Conservation (phyloP, 2,329 filamentous ascomycete genomes). For the Pleoardoris graminearum region DNA sequence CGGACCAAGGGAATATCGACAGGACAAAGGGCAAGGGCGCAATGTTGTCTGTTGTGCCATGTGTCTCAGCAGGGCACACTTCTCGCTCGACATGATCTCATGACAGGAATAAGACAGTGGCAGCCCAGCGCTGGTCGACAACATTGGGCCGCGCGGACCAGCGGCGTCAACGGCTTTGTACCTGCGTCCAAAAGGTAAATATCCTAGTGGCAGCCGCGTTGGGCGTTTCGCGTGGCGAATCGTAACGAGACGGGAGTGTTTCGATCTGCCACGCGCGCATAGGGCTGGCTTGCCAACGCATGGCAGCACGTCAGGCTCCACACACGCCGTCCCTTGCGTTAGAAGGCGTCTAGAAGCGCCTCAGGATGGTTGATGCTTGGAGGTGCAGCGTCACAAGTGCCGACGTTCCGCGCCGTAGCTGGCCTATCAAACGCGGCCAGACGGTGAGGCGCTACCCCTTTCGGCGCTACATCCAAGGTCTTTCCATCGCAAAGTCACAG, state of each 20-base stretch:
- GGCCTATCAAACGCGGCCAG: slow-evolving; percentile 27
- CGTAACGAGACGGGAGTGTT: slow-evolving; percentile 27
- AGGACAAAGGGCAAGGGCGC: slow-evolving; percentile 13
- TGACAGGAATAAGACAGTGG: slow-evolving; percentile 25
- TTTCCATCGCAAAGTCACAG: slow-evolving; percentile 20
- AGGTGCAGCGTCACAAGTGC: slow-evolving; percentile 13
- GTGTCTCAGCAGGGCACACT: slow-evolving; percentile 15
- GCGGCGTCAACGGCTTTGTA: slow-evolving; percentile 22
- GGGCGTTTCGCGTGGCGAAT: slow-evolving; percentile 22
- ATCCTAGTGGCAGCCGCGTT: slow-evolving; percentile 1
- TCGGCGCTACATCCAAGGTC: slow-evolving; percentile 16
- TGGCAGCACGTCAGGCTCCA: slow-evolving; percentile 25
- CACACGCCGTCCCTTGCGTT: slow-evolving; percentile 21
- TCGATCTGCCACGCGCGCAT: slow-evolving; percentile 20
- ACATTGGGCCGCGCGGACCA: slow-evolving; percentile 14
- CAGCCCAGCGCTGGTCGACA: slow-evolving; percentile 19
- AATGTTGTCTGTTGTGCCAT: slow-evolving; percentile 9
- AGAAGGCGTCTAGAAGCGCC: slow-evolving; percentile 30
- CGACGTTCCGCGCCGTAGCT: slow-evolving; percentile 12
- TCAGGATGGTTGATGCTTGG: slow-evolving; percentile 27
- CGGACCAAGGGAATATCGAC: slow-evolving; percentile 6
- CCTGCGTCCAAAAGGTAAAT: slow-evolving; percentile 27
- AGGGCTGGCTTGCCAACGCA: slow-evolving; percentile 28
- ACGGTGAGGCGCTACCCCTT: slow-evolving; percentile 15
- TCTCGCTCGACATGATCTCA: slow-evolving; percentile 8